Percentiles rank a stretch among this genome's conserved stretches.
phyloP scores from a whole-genome alignment of 2,329 filamentous ascomycete species.

The Acephala macrosclerotiorum region DNA sequence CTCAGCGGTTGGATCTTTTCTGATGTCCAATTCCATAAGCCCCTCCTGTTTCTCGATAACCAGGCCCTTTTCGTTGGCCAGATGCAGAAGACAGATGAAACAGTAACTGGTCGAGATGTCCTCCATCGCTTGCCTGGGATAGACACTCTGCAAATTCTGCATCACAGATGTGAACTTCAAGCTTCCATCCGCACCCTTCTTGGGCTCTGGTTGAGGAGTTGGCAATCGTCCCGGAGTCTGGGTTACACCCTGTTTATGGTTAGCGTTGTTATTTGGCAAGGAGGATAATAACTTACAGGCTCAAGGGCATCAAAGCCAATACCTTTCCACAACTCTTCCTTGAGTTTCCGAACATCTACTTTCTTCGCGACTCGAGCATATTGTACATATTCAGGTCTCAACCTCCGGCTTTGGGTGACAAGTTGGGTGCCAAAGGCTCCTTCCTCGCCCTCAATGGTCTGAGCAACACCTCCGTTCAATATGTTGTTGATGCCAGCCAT shows the following conservation, averaged over 20 bases:
- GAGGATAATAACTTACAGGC: slow-evolving; percentile 48
- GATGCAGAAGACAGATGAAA: slow-evolving; percentile 83
- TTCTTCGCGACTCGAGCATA: slow-evolving; percentile 76
- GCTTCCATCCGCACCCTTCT: slow-evolving; percentile 50
- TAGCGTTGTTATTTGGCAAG: slow-evolving; percentile 19
- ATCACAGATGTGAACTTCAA: slow-evolving; percentile 92
- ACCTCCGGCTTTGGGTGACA: slow-evolving; percentile 68
- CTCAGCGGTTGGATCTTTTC: slow-evolving; percentile 68
- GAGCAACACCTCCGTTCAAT: slow-evolving; percentile 57
- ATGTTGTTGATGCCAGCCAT: slow-evolving; percentile 58
- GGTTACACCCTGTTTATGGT: slow-evolving; percentile 33
- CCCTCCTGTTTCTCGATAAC: slow-evolving; percentile 61
- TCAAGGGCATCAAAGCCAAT: slow-evolving; percentile 63
- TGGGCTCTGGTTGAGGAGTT: slow-evolving; percentile 45
- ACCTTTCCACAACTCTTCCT: slow-evolving; percentile 75
- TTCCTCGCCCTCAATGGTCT: slow-evolving; percentile 47
- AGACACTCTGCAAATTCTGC: slow-evolving; percentile 86
- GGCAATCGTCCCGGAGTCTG: slow-evolving; percentile 43
- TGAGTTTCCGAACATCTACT: slow-evolving; percentile 72
- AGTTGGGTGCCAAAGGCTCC: slow-evolving; percentile 69
- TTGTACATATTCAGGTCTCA: slow-evolving; percentile 73
- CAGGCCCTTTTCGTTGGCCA: slow-evolving; percentile 80
- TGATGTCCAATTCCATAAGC: slow-evolving; percentile 66
- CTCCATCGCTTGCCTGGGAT: slow-evolving; percentile 83
- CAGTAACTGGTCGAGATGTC: slow-evolving; percentile 95